phyloP scores from a whole-genome alignment of 2,329 filamentous ascomycete species.

The Trichoderma sp. region DNA sequence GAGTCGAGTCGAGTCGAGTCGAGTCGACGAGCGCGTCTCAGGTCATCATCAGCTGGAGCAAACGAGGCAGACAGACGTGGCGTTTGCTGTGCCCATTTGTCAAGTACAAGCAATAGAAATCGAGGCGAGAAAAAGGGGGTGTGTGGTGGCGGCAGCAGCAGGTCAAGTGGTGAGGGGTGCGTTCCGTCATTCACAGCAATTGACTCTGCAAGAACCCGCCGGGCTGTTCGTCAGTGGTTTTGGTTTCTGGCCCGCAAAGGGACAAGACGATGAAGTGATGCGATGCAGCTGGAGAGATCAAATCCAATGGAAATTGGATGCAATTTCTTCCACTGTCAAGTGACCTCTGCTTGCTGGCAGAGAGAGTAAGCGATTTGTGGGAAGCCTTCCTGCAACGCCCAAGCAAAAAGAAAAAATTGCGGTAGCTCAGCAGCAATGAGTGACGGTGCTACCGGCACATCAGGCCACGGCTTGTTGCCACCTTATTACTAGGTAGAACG shows the following conservation, averaged over 20 bases:
- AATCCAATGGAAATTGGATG: neutral
- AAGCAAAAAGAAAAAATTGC: neutral
- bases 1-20: neutral
- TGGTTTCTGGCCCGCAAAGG: neutral
- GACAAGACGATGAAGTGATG: neutral
- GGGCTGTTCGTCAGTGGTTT: neutral
- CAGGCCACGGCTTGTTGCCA: conserved; percentile 20
- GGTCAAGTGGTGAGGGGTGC: conserved; percentile 9
- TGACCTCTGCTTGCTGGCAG: conserved; percentile 2
- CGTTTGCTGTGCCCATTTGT: neutral
- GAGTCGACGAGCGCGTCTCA: neutral
- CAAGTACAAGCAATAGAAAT: neutral
- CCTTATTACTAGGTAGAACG: neutral
- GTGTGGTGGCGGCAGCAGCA: conserved; percentile 1
- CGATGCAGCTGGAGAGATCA: neutral
- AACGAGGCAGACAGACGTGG: neutral
- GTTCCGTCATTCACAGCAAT: conserved; percentile 13
- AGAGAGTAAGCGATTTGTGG: conserved; percentile 4
- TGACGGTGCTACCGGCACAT: conserved; percentile 18
- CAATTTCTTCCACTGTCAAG: neutral
- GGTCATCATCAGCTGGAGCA: neutral
- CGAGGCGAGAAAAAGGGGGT: conserved; percentile 7
- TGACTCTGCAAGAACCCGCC: neutral
- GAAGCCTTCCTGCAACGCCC: neutral
- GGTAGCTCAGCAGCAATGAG: conserved; percentile 12